phyloP scores from a whole-genome alignment of 225 moss, liverwort and hornwort genomes.

The Anthoceros angustus region DNA sequence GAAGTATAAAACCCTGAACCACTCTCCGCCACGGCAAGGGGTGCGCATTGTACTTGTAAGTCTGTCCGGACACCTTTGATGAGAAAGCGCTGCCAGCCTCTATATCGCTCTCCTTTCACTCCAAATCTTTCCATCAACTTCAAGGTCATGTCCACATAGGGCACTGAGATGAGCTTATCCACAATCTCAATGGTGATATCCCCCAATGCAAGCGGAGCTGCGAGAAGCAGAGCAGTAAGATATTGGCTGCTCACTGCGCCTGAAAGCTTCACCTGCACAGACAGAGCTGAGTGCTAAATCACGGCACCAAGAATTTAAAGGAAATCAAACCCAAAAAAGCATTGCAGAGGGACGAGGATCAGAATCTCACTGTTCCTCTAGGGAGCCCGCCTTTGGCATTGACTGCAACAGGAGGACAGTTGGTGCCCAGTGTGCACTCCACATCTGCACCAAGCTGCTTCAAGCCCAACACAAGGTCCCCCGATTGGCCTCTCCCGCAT shows the following conservation, averaged over 20 bases:
- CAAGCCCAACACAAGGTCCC: conserved; percentile 70
- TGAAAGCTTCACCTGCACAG: conserved; percentile 67
- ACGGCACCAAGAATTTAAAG: not conserved
- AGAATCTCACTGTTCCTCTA: conserved; percentile 60
- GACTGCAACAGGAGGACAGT: conserved; percentile 75
- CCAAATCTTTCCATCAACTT: conserved; percentile 84
- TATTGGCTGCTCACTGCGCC: conserved; percentile 95
- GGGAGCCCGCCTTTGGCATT: conserved; percentile 70
- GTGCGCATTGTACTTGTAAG: conserved; percentile 40
- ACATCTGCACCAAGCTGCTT: conserved; percentile 85
- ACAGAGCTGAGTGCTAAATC: not conserved
- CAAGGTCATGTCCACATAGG: conserved; percentile 94
- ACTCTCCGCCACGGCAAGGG: not conserved
- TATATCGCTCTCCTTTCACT: conserved; percentile 59
- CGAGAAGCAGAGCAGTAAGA: conserved; percentile 76
- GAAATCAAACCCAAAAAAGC: not conserved
- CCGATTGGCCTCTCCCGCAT: conserved; percentile 75
- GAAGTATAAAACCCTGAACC: conserved; percentile 3
- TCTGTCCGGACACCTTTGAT: conserved; percentile 86
- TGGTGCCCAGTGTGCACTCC: conserved; percentile 37
- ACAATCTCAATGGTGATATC: conserved; percentile 78
- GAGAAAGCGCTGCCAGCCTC: conserved; percentile 79
- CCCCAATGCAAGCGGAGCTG: conserved; percentile 65
- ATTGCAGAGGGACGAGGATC: not conserved
- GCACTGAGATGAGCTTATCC: conserved; percentile 89